Evolutionary conservation across 2,329 filamentous ascomycete species (phyloP), one percentile per base, ranked within the genome.

Genomic region (Nigrospora osmanthi): DNA sequence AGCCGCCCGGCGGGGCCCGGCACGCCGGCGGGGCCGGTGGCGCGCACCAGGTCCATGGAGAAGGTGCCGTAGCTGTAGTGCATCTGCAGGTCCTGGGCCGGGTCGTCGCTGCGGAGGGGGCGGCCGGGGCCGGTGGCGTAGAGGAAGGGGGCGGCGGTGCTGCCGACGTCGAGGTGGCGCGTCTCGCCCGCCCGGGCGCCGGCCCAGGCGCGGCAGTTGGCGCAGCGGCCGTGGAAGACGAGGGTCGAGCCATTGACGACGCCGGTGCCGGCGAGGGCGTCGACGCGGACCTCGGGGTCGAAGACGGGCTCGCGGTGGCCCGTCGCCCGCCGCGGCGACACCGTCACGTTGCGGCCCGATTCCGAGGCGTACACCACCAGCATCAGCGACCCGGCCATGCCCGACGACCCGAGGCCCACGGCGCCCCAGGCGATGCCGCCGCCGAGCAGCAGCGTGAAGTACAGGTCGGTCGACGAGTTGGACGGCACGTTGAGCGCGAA

Each of bases 401-500:
- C 67, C 39, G 68, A 52, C 45, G 65, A 68, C 38, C 78, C 78
- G 34, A 80, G 67, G 33, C 78, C 78, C 36, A 81, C 58, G 46
- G 72, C 75, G 36, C 69, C 69, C 76, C 76, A 82, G 33, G 71
- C 68, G 34, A 67, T 61, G 11, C 58, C 56, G 34, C 58, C 62
- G 30, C 71, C 66, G 35, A 73, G 70, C 47, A 71, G 68, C 14
- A 81, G 52, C n/a, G 70, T 70, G 58, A 81, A 76, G 61, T 70
- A 80, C 35, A 80, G 55, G 52, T 78, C 68, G 38, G 65, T 67
- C 23, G 61, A 52, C 19, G 65, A 63, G 45, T 71, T 85, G 60
- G 82, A 91, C 47, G 90, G 86, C 38, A 95, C 69, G 60, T 95
- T 89, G 11, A 95, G 56, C 16, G 78, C 80, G 46, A 77, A 73